phyloP scores from a whole-genome alignment of 495 filamentous ascomycete species.

The Monascus purpureus region DNA sequence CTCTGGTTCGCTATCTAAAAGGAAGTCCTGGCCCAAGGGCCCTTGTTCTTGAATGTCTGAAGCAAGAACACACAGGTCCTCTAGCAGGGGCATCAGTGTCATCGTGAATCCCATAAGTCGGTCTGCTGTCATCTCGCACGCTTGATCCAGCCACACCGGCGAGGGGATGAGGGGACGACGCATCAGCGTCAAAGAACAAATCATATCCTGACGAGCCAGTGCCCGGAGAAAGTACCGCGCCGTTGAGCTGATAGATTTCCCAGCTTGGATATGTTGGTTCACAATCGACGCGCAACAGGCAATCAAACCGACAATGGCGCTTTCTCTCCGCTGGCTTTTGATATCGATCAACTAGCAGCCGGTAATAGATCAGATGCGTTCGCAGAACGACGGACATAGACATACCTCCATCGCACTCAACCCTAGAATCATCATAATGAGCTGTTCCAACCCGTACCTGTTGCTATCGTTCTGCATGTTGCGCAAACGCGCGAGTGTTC shows the following conservation, averaged over 20 bases:
- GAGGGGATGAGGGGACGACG: neutral
- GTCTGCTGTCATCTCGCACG: neutral
- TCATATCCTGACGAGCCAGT: constrained; percentile 2
- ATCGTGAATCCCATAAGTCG: constrained; percentile 2
- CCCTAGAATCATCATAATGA: neutral
- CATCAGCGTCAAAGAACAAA: neutral
- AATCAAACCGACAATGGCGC: neutral
- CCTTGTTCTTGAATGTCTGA: neutral
- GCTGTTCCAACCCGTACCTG: constrained; percentile 1
- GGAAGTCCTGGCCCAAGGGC: neutral
- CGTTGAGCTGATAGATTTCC: neutral
- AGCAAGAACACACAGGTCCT: constrained; percentile 1
- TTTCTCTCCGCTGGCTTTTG: neutral
- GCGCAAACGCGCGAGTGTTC: constrained; percentile 1
- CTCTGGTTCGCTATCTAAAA: neutral
- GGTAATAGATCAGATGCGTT: neutral
- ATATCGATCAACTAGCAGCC: neutral
- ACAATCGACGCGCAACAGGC: neutral
- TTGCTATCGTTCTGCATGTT: neutral
- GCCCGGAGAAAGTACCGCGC: constrained; percentile 2
- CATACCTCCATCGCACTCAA: neutral
- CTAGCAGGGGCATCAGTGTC: constrained; percentile 2
- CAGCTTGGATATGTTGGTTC: neutral
- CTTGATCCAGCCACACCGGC: constrained; percentile 1
- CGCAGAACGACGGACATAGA: neutral